Conservation (phyloP, 225 moss, liverwort and hornwort genomes). For the Anthoceros angustus region DNA sequence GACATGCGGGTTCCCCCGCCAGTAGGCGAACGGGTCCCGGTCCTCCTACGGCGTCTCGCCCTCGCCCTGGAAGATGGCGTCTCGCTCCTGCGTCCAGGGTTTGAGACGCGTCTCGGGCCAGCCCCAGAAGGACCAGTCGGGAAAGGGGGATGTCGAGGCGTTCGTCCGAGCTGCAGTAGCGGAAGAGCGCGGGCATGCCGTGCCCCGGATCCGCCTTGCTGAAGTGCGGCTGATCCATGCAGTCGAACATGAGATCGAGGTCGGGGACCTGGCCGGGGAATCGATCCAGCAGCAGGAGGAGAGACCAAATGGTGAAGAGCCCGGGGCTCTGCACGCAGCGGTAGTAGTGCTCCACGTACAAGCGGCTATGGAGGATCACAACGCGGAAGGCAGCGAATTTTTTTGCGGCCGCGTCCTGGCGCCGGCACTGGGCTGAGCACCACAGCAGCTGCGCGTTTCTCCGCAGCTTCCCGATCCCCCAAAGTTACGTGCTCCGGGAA, state of each 20-base stretch:
- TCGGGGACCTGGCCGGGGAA: conserved; percentile 23
- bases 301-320: conserved; percentile 28
- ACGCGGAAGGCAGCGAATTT: conserved; percentile 22
- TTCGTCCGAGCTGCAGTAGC: conserved; percentile 24
- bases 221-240: conserved; percentile 32
- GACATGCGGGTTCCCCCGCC: conserved; percentile 31
- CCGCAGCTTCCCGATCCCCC: background rate
- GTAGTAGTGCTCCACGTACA: conserved; percentile 22
- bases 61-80: conserved; percentile 17
- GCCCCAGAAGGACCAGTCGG: conserved; percentile 44
- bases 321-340: conserved; percentile 25
- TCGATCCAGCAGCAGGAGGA: conserved; percentile 27
- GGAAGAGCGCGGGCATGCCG: conserved; percentile 16
- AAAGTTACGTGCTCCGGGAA: background rate
- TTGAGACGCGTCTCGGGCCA: conserved; percentile 26
- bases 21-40: conserved; percentile 16
- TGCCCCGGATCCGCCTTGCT: too few species aligned
- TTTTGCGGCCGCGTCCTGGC: background rate
- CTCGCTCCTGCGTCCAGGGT: conserved; percentile 23
- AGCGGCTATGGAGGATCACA: conserved; percentile 16
- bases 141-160: conserved; percentile 32
- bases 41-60: conserved; percentile 12
- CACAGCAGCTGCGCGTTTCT: background rate
- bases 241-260: conserved; percentile 35
- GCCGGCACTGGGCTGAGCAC: background rate